Conservation (phyloP, 768 basidiomycete genomes). For the Psilocybe subaeruginosa region DNA sequence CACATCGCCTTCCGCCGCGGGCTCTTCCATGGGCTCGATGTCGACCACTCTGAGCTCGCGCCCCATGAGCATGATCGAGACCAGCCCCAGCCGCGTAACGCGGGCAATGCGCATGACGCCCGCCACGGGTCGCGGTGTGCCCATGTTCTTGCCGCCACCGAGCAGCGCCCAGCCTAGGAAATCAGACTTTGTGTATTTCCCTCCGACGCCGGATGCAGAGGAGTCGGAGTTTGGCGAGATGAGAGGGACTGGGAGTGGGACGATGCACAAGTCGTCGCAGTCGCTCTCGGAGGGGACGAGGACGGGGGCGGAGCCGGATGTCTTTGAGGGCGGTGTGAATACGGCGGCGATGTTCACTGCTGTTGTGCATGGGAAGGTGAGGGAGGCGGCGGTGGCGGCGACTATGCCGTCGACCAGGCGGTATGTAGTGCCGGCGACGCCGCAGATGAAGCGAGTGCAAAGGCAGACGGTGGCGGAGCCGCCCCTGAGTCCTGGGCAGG, state of each 20-base stretch:
- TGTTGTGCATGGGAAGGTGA: conserved; percentile 59
- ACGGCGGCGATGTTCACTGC: conserved; percentile 46
- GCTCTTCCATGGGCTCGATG: conserved; percentile 20
- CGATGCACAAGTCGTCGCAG: conserved; percentile 24
- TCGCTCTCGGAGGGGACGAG: conserved; percentile 23
- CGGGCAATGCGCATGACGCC: conserved; percentile 41
- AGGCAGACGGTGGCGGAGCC: conserved; percentile 35
- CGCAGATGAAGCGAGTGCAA: conserved; percentile 31
- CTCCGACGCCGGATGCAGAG: conserved; percentile 35
- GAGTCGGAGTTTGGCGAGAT: conserved; percentile 4
- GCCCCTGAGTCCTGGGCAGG: conserved; percentile 48
- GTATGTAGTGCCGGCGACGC: conserved; percentile 29
- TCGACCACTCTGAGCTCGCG: conserved; percentile 25
- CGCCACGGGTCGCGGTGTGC: conserved; percentile 37
- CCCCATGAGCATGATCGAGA: conserved; percentile 41
- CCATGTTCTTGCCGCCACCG: conserved; percentile 37
- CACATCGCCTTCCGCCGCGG: conserved; percentile 1
- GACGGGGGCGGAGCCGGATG: not conserved
- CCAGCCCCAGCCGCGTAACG: conserved; percentile 37
- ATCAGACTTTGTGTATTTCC: conserved; percentile 38
- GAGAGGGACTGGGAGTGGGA: not conserved
- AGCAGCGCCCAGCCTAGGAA: conserved; percentile 24
- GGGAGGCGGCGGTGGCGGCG: conserved; percentile 30
- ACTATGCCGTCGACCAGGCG: conserved; percentile 17
- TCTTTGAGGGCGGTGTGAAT: not conserved